Conservation (phyloP, 179 eudicot species). For the Drosera spatulata region DNA sequence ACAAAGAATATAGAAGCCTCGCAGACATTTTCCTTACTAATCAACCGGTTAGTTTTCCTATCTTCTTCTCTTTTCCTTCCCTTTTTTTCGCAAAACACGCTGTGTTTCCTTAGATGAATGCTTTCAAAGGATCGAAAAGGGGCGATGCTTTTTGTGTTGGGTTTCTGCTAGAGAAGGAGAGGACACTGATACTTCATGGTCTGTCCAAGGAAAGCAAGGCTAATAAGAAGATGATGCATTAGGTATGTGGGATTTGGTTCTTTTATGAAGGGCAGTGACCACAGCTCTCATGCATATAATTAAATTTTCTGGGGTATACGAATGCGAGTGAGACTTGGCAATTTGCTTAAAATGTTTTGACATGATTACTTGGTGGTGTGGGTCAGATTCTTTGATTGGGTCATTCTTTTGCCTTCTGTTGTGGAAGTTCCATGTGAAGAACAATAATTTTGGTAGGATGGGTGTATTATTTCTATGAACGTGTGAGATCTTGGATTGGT, state of each 20-base stretch:
- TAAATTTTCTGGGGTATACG: background rate
- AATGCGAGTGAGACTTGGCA: too few relatives aligned
- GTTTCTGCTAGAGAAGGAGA: too few relatives aligned
- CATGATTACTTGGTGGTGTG: background rate
- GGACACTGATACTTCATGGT: too few relatives aligned
- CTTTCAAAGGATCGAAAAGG: background rate
- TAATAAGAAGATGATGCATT: too few relatives aligned
- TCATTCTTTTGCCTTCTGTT: background rate
- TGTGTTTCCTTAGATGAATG: background rate
- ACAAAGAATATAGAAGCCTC: constrained; percentile 26
- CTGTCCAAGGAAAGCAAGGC: too few relatives aligned
- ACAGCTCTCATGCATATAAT: background rate
- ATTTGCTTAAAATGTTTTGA: background rate
- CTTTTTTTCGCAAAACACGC: background rate
- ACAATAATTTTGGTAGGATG: background rate
- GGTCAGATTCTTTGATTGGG: background rate
- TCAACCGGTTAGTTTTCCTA: background rate
- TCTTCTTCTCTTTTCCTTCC: background rate
- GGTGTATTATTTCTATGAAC: background rate
- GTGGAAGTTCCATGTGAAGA: background rate
- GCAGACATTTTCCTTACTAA: constrained; percentile 18
- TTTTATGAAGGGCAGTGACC: background rate
- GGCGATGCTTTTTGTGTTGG: background rate
- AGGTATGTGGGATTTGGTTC: background rate
- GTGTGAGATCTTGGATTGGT: constrained; percentile 3